Conservation (phyloP, 1,284 basidiomycete genomes). For the Ceratobasidium sp. region DNA sequence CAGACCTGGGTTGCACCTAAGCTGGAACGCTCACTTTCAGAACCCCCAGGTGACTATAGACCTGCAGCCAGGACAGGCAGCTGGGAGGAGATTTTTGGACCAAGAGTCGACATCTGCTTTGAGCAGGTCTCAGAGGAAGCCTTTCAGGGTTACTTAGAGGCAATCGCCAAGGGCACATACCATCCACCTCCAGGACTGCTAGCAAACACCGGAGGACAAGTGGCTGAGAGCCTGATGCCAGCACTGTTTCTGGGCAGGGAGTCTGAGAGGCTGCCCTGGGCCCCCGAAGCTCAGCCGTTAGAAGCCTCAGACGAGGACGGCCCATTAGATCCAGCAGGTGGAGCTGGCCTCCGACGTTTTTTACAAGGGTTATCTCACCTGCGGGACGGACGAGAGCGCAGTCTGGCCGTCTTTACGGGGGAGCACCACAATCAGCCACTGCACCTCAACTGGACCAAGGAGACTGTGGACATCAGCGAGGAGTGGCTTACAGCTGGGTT, state of each 20-base stretch:
- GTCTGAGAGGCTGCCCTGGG: background rate
- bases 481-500: background rate
- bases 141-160: background rate
- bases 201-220: background rate
- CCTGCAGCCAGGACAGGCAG: background rate
- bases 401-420: background rate
- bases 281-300: background rate
- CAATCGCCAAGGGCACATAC: background rate
- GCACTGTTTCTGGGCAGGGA: background rate
- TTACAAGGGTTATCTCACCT: background rate
- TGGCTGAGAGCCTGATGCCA: background rate
- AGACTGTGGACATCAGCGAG: background rate
- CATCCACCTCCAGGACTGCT: background rate
- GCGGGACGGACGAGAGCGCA: background rate
- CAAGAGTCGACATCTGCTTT: background rate
- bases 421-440: background rate
- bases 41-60: background rate
- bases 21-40: background rate
- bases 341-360: background rate
- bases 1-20: background rate
- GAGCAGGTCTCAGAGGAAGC: background rate
- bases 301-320: background rate
- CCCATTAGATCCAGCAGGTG: background rate
- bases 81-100: slow-evolving; percentile 10
- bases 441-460: background rate